These are phyloP conservation scores for Fibroporia radiculosa DNA, from an alignment of 768 basidiomycete genomes.

Conservation along the genomic window DNA sequence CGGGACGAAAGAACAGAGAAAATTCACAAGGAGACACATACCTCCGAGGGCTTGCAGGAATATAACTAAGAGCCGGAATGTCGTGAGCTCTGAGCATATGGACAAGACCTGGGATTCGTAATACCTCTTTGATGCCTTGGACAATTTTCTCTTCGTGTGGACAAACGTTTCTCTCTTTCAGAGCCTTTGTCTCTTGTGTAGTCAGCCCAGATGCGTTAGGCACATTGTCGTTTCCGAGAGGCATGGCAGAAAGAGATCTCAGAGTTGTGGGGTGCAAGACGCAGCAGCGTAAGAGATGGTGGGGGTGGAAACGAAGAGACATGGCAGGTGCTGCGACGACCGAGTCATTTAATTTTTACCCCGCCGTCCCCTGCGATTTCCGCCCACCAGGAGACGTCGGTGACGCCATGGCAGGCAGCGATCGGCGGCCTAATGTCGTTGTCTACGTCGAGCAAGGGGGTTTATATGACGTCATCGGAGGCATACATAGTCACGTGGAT, in stretches of 20 bases:
- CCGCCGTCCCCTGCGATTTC: neutral
- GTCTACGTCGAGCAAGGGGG: too few relatives aligned
- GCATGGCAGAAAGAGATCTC: constrained; percentile 9
- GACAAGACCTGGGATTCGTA: constrained; percentile 6
- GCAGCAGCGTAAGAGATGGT: neutral
- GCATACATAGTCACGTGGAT: too few relatives aligned
- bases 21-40: constrained; percentile 4
- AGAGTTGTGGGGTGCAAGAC: neutral
- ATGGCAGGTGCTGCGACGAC: neutral
- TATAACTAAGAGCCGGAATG: constrained; percentile 25
- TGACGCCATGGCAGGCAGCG: neutral
- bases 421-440: too few relatives aligned
- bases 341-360: neutral
- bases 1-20: neutral
- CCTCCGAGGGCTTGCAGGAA: constrained; percentile 30
- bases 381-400: neutral
- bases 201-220: constrained; percentile 33
- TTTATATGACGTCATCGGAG: too few relatives aligned
- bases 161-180: constrained; percentile 29
- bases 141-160: constrained; percentile 30
- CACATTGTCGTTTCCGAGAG: constrained; percentile 16
- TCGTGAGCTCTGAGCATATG: neutral
- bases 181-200: constrained; percentile 28
- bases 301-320: neutral
- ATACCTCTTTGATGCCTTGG: constrained; percentile 34